Evolutionary conservation across 1,284 basidiomycete species (phyloP).

Genomic region (Rhodotorula sp.): DNA sequence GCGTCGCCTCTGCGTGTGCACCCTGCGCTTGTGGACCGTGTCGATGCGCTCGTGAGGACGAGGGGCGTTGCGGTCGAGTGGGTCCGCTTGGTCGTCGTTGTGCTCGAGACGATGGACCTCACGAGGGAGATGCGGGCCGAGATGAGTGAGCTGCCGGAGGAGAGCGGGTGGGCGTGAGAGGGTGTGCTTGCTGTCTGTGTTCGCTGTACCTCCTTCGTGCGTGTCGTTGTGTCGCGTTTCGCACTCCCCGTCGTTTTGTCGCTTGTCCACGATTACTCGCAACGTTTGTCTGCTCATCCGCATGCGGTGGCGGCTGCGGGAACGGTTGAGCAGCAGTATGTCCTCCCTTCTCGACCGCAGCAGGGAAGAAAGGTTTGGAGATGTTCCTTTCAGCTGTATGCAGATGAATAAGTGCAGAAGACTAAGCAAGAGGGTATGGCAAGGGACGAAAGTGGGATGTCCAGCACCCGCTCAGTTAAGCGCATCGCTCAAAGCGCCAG

Average conservation of each 20-base stretch:
- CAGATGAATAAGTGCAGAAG: no score
- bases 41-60: constrained; percentile 10
- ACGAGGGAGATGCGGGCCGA: constrained; percentile 16
- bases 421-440: no score
- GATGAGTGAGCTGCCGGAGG: neutral
- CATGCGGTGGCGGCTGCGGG: no score
- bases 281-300: neutral
- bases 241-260: neutral
- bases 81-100: neutral
- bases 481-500: neutral
- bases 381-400: neutral
- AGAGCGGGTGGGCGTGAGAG: neutral
- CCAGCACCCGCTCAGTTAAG: no score
- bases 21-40: neutral
- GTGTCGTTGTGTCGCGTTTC: neutral
- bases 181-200: neutral
- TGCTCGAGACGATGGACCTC: constrained; percentile 10
- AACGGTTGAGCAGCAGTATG: no score
- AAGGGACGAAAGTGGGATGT: neutral
- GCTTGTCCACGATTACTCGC: neutral
- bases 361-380: neutral
- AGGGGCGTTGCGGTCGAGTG: constrained; percentile 9
- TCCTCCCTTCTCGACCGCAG: neutral
- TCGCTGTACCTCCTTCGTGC: neutral
- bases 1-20: neutral